Conservation (phyloP, 2,329 filamentous ascomycete genomes). For the Aspergillus tanneri region DNA sequence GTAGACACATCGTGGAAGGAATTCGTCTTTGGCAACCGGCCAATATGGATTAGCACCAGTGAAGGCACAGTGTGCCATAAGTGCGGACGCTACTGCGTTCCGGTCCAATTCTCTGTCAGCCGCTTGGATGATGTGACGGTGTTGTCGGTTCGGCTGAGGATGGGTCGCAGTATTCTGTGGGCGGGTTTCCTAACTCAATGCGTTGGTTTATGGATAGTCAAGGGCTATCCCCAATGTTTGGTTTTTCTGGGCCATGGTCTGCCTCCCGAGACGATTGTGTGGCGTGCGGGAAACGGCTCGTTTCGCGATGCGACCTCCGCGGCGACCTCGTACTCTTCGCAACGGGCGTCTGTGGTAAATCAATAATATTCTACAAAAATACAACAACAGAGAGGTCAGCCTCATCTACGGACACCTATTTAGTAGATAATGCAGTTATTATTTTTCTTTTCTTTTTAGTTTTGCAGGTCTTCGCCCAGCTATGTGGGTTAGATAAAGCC, state of each 20-base stretch:
- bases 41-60: background rate
- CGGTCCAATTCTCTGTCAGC: background rate
- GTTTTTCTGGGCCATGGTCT: background rate
- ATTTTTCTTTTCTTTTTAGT: too few relatives aligned
- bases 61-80: background rate
- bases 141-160: slow-evolving; percentile 2
- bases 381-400: background rate
- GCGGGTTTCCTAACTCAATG: slow-evolving; percentile 1
- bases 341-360: background rate
- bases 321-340: background rate
- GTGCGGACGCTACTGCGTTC: slow-evolving; percentile 4
- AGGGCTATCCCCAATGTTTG: slow-evolving; percentile 1
- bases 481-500: too few relatives aligned
- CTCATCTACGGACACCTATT: background rate
- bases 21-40: background rate
- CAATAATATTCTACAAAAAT: background rate
- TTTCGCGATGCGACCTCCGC: background rate
- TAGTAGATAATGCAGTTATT: too few relatives aligned
- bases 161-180: slow-evolving; percentile 1
- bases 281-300: background rate
- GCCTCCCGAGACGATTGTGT: background rate
- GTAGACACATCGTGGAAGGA: background rate
- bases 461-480: too few relatives aligned
- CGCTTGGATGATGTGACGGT: background rate
- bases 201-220: slow-evolving; percentile 6